These are phyloP conservation scores for Anisodus tanguticus DNA, from an alignment of 257 asterid species.

Conservation along the genomic window DNA sequence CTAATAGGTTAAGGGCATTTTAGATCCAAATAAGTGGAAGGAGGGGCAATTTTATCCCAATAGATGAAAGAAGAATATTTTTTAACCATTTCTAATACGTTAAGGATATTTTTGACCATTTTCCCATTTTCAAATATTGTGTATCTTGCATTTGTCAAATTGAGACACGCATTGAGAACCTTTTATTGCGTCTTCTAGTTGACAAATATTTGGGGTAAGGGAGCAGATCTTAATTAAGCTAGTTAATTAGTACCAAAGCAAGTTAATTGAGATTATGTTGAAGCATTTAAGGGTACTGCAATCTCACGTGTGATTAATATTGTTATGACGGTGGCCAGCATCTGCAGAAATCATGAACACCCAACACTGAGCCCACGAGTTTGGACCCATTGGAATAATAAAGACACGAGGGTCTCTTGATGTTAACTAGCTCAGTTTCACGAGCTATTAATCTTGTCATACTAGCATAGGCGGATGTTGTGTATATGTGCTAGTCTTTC, in stretches of 20 bases:
- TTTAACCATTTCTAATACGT: too few species aligned
- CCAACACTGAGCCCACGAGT: not conserved
- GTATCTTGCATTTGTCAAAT: not conserved
- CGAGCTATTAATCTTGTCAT: too few species aligned
- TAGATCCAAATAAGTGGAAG: too few species aligned
- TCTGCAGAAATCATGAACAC: not conserved
- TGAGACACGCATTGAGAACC: not conserved
- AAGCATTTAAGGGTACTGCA: not conserved
- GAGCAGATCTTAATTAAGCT: not conserved
- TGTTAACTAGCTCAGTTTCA: not conserved
- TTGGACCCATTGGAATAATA: not conserved
- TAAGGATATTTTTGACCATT: too few species aligned
- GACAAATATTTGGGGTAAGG: not conserved
- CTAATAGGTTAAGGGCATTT: too few species aligned
- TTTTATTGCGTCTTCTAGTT: not conserved
- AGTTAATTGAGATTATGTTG: not conserved
- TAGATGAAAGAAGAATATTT: too few species aligned
- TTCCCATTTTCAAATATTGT: not conserved
- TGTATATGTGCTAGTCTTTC: too few species aligned
- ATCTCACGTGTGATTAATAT: slow-evolving; percentile 11
- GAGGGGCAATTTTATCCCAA: too few species aligned
- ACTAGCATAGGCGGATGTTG: too few species aligned
- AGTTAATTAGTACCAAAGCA: not conserved
- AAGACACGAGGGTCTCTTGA: not conserved
- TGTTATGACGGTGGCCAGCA: slow-evolving; percentile 13